Evolutionary conservation across 495 filamentous ascomycete genomes (phyloP).

Genomic region (Lepraria neglecta): DNA sequence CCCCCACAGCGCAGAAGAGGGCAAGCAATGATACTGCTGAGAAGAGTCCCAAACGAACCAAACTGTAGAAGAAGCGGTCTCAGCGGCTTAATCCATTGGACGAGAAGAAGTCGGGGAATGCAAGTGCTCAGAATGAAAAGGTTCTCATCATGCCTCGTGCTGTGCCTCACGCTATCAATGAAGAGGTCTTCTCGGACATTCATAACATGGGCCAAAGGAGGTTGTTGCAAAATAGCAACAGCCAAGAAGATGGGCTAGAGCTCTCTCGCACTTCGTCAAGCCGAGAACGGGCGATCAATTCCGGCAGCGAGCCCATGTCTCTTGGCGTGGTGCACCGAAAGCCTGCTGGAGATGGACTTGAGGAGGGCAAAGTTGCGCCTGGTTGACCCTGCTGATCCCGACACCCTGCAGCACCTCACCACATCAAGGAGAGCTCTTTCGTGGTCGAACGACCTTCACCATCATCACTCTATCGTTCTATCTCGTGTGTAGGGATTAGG

Average conservation of each 20-base stretch:
- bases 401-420: neutral
- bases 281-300: neutral
- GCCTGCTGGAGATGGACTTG: slow-evolving; percentile 29
- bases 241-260: slow-evolving; percentile 9
- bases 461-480: neutral
- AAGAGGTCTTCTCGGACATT: slow-evolving; percentile 2
- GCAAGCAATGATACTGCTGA: neutral
- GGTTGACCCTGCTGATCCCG: neutral
- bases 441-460: neutral
- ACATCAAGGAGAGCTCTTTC: neutral
- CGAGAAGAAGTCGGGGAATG: neutral
- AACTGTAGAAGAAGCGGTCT: neutral
- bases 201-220: slow-evolving; percentile 11
- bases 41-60: neutral
- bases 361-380: neutral
- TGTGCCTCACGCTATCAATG: neutral
- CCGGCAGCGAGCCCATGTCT: neutral
- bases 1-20: neutral
- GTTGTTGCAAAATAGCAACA: neutral
- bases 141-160: slow-evolving; percentile 2
- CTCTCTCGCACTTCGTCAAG: slow-evolving; percentile 10
- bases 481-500: neutral
- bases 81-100: neutral
- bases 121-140: neutral
- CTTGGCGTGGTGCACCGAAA: neutral